Percentiles rank a stretch among this genome's conserved stretches.
Conservation (phyloP, 2,329 filamentous ascomycete genomes). For the Aspergillus tubingensis region DNA sequence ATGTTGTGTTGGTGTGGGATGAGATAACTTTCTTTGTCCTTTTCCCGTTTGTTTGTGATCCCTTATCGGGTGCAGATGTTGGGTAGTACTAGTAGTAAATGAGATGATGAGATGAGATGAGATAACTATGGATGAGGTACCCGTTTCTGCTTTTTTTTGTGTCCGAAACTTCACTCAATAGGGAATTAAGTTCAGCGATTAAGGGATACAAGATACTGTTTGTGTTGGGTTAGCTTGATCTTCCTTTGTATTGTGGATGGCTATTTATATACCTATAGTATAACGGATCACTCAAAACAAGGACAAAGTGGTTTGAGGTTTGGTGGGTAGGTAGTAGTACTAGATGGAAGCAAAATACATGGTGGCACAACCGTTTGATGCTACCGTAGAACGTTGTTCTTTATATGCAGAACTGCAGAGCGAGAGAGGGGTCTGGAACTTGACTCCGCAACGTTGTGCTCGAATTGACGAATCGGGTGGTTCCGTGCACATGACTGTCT, state of each 20-base stretch:
- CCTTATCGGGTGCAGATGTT: no score
- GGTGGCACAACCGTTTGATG: background rate
- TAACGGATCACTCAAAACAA: background rate
- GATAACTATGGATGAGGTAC: background rate
- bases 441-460: constrained; percentile 7
- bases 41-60: no score
- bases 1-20: background rate
- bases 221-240: background rate
- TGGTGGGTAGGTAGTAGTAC: background rate
- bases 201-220: background rate
- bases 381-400: background rate
- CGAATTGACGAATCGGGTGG: constrained; percentile 13
- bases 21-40: background rate
- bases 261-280: background rate
- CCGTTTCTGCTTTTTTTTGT: background rate
- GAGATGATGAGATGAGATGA: background rate
- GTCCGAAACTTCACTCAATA: no score
- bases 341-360: constrained; percentile 28
- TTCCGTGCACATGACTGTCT: background rate
- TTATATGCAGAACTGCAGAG: background rate
- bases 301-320: background rate
- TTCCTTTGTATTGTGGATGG: background rate
- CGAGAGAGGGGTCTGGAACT: background rate
- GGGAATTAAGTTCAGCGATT: background rate
- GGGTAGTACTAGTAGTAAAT: no score